Evolutionary conservation across 768 basidiomycete genomes (phyloP).

Genomic region (Scleroderma citrinum): DNA sequence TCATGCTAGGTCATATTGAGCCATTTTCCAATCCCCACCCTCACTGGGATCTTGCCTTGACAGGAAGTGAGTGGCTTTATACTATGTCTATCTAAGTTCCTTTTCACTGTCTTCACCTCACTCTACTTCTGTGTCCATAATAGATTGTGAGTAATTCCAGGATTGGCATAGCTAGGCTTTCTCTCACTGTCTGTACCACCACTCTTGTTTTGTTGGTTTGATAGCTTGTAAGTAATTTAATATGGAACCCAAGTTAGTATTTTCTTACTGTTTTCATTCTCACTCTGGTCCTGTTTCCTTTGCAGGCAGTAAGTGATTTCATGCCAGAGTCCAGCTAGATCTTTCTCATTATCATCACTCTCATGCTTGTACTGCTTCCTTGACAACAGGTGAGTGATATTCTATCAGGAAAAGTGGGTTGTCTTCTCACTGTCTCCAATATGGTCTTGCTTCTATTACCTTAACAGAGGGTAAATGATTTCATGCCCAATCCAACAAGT

Average conservation of each 20-base stretch:
- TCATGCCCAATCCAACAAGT: constrained; percentile 1
- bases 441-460: not conserved
- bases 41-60: not conserved
- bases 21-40: not conserved
- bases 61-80: not conserved
- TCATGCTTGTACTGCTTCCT: too few species aligned
- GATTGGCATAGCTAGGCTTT: not conserved
- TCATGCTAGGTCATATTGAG: not conserved
- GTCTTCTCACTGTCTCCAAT: too few species aligned
- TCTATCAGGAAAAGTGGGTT: too few species aligned
- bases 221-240: not conserved
- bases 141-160: not conserved
- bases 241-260: too few species aligned
- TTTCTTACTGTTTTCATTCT: too few species aligned
- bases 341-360: too few species aligned
- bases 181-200: not conserved
- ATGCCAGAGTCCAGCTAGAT: not conserved
- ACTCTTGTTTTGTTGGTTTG: not conserved
- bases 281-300: not conserved
- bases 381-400: too few species aligned
- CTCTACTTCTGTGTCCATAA: not conserved
- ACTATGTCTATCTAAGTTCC: not conserved
- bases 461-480: constrained; percentile 12
- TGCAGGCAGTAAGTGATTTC: not conserved
- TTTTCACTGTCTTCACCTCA: not conserved